phyloP scores from a whole-genome alignment of 225 moss, liverwort and hornwort genomes.

The Neckera pumila region DNA sequence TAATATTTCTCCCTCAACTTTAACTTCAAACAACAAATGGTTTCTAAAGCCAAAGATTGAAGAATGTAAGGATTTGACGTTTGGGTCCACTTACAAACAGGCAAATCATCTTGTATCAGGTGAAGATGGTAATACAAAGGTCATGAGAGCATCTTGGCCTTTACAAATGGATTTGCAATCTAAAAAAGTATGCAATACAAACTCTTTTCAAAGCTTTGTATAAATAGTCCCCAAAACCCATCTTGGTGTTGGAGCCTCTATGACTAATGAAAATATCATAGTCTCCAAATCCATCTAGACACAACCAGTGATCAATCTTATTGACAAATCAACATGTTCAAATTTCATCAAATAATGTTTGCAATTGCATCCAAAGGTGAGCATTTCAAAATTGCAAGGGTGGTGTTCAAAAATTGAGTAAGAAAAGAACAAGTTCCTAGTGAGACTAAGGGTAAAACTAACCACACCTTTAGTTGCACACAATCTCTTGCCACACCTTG shows the following conservation, averaged over 20 bases:
- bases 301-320: neutral
- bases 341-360: neutral
- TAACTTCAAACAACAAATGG: no score
- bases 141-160: neutral
- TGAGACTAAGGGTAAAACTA: neutral
- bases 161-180: neutral
- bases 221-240: neutral
- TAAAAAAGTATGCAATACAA: neutral
- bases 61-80: no score
- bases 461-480: neutral
- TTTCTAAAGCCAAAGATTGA: no score
- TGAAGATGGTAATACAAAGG: no score
- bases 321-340: neutral
- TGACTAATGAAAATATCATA: neutral
- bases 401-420: neutral
- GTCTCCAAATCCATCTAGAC: neutral
- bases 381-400: fast-evolving
- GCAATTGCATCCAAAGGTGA: neutral
- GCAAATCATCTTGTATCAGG: no score
- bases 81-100: no score
- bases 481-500: neutral
- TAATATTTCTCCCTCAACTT: no score
- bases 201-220: neutral
- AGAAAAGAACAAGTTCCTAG: neutral
- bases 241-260: neutral